Evolutionary conservation across 116 monocot species (phyloP).

Genomic region (Posidonia oceanica): DNA sequence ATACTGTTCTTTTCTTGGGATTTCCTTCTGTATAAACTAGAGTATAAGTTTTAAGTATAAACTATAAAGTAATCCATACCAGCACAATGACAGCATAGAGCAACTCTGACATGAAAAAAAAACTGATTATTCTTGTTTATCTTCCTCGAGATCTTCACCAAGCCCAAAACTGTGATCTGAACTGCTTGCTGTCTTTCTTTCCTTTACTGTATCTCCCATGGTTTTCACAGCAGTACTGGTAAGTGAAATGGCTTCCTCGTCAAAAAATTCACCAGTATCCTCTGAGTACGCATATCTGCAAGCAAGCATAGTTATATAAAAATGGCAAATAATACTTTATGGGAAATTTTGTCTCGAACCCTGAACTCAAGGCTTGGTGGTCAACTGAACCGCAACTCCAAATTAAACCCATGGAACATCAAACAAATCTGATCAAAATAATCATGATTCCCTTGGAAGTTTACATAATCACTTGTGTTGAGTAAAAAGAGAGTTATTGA

Average conservation of each 20-base stretch:
- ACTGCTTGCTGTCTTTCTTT: slow-evolving; percentile 33
- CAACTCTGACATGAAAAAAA: neutral
- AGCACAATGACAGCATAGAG: neutral
- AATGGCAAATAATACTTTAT: neutral
- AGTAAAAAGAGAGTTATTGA: too few relatives aligned
- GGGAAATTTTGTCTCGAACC: too few relatives aligned
- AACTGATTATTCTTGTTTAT: slow-evolving; percentile 56
- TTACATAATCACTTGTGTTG: too few relatives aligned
- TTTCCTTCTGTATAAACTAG: too few relatives aligned
- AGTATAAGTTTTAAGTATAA: too few relatives aligned
- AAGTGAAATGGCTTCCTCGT: slow-evolving; percentile 80
- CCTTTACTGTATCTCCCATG: slow-evolving; percentile 48
- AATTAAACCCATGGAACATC: too few relatives aligned
- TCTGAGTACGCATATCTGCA: slow-evolving; percentile 84
- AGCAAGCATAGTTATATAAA: neutral
- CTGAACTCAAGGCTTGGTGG: too few relatives aligned
- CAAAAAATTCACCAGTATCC: slow-evolving; percentile 73
- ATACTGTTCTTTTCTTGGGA: too few relatives aligned
- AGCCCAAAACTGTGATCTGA: slow-evolving; percentile 59
- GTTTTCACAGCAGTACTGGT: slow-evolving; percentile 41
- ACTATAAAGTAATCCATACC: too few relatives aligned
- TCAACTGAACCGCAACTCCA: too few relatives aligned
- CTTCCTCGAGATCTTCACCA: slow-evolving; percentile 73
- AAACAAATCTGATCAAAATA: too few relatives aligned
- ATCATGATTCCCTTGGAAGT: too few relatives aligned